Evolutionary conservation across 2,329 filamentous ascomycete species (phyloP).

Genomic region (Colletotrichum musae): DNA sequence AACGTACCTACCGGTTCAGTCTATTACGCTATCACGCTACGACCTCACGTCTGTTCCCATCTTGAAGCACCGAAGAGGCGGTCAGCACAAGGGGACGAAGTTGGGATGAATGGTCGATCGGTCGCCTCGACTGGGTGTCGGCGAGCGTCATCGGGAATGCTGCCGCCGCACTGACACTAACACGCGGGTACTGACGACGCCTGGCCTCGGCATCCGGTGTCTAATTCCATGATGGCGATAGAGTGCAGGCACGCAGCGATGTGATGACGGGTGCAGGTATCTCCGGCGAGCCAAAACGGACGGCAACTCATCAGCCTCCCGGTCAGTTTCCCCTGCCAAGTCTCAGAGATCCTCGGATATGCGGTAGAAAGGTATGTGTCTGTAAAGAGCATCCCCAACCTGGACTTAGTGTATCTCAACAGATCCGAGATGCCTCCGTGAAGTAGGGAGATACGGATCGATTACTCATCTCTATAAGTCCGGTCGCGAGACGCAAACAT

Average conservation of each 20-base stretch:
- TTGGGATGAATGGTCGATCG: conserved; percentile 24
- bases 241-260: conserved; percentile 7
- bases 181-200: background rate
- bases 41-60: conserved; percentile 1
- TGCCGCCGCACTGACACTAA: background rate
- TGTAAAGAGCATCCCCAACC: background rate
- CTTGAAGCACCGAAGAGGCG: conserved; percentile 25
- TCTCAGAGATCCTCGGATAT: background rate
- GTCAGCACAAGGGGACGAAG: conserved; percentile 22
- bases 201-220: background rate
- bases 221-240: background rate
- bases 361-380: too few species aligned
- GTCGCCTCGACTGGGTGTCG: background rate
- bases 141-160: conserved; percentile 6
- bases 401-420: background rate
- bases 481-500: conserved; percentile 13
- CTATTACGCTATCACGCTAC: too few species aligned
- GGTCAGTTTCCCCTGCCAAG: background rate
- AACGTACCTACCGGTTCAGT: too few species aligned
- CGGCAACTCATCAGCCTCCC: conserved; percentile 11
- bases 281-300: conserved; percentile 9
- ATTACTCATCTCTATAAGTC: conserved; percentile 20
- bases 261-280: background rate
- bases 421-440: background rate
- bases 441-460: background rate